Evolutionary conservation across 1,284 basidiomycete genomes (phyloP), one percentile per base, ranked within the genome.

Genomic region (Flammula alnicola): DNA sequence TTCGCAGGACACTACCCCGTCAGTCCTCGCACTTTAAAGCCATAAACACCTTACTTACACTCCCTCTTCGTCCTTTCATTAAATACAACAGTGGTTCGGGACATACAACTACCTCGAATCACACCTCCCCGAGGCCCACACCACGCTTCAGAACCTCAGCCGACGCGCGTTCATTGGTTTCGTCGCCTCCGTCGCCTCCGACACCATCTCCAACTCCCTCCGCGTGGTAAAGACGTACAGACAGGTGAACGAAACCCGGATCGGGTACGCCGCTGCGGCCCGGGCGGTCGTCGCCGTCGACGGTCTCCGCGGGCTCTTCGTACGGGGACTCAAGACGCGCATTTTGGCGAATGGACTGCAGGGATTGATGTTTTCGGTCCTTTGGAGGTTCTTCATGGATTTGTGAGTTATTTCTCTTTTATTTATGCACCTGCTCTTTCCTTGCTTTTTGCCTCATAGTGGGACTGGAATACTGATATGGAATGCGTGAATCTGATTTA

Each of bases 181-280:
- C 65, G 76, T 72, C 32, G 90, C 93, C 1, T 91, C 90, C 2
- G 74, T 94, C 43, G 75, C 86, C 3, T 93, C 90, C 8, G 93
- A 95, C 63, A 88, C 85, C 0, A 64, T 90, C 37, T 91, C 88
- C 44, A 95, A 96, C 72, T 92, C 87, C 4, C 73, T 96, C 1
- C 82, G 91, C n/a, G 93, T 96, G 3, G 72, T 96, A 61, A 96
- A 95, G 77, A 95, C 93, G 0, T 95, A 95, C 69, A 76, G 93
- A 12, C 93, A 96, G 66, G 91, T 93, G 12, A 84, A 93, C 64
- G 84, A 87, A 52, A 83, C 82, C 3, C 78, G 83, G 26, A 84
- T 95, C 11, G 82, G 86, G 2, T 96, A 95, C 64, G 38, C 73
- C 4, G 80, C 83, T 45, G 86, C 88, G 1, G 89, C 88, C 0